Evolutionary conservation across 1,284 basidiomycete species (phyloP), one percentile per base, ranked within the genome.

Genomic region (Apiotrichum siamense): DNA sequence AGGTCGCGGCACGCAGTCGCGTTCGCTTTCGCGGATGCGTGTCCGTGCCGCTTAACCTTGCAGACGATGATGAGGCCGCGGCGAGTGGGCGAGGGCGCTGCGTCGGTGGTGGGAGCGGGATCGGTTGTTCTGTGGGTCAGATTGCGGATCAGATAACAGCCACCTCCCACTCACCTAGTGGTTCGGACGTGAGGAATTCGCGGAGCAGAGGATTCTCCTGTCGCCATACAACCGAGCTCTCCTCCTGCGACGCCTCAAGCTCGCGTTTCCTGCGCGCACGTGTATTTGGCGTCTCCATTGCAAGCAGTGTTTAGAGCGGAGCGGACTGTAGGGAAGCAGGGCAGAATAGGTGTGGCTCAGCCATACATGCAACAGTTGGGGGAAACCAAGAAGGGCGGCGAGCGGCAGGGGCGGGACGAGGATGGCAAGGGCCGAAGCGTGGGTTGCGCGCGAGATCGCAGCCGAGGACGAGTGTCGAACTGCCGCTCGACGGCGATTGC

Each of bases 261-360:
- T 45, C 32, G n/a, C 54, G 54, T 26, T 52, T 52, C 31, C 54
- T 47, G 20, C 50, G 43, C 12, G 36, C 20, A 17, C 54, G 54
- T 18, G 54, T 56, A 25, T 45, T 49, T 21, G 54, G 54, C 4
- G 50, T 56, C 36, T 56, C 50, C 44, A 56, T 48, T 11, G 18
- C 2, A 4, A 10, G 11, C 4, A 20, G 7, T 37, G n/a, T 37
- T 9, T 21, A n/a, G 17, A 20, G n/a, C n/a, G 21, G 12, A 35
- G 33, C 12, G 37, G 11, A 20, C 37, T 20, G 20, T 38, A 38
- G 37, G 20, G 18, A 10, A 35, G 40, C 15, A 31, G 29, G 29
- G 15, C 29, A 31, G 29, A 31, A 15, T 31, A 31, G 29, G 15
- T 29, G 41, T 29, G 18, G 25, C 7, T 15, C 7, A 11, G 10